Evolutionary conservation across 305 asterid species (phyloP), one percentile per base, ranked within the genome.

Genomic region (Euphrasia arctica): DNA sequence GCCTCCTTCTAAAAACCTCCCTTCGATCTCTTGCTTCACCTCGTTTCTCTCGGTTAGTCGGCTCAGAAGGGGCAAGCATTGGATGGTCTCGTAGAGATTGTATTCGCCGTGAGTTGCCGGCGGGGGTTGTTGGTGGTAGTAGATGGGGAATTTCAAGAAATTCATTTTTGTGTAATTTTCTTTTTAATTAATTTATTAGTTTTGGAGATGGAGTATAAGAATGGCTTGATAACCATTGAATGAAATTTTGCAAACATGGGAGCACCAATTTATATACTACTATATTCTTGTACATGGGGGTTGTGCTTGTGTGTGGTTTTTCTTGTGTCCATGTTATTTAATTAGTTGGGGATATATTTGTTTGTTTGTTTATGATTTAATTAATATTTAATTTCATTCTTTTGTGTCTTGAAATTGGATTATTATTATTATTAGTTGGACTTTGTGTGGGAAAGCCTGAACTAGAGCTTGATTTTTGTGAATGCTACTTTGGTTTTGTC

Each of bases 51-150:
- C 97, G 0, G 69, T 70, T 27, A 90, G 71, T 52, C 75, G 67
- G 82, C 82, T 85, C 9, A 90, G 87, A 51, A 90, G 94, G 31
- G 97, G 97, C 70, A 90, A 72, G 27, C 91, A 90, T 70, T 82
- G 80, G 68, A 80, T 65, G 15, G 83, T 71, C 49, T 83, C 77
- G 52, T 74, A 58, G 29, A 64, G 27, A 49, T 58, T 29, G 8
- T 57, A 45, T 0, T 64, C 67, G 10, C 31, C 66, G 27, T 70
- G 57, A 4, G 68, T 45, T 6, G 13, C 39, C 9, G 13, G 58
- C 2, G 70, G 73, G 48, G 68, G 73, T 52, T 75, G 78, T 27
- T 64, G 83, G 18, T 70, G 75, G 66, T 80, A 74, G 45, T 70
- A 77, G 5, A 75, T 66, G 54, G 89, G 91, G 28, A 77, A 60